Percentiles rank a stretch among this genome's conserved stretches.
These are phyloP conservation scores for Tolypocladium sp. DNA, from an alignment of 2,329 filamentous ascomycete species.

Conservation along the genomic window DNA sequence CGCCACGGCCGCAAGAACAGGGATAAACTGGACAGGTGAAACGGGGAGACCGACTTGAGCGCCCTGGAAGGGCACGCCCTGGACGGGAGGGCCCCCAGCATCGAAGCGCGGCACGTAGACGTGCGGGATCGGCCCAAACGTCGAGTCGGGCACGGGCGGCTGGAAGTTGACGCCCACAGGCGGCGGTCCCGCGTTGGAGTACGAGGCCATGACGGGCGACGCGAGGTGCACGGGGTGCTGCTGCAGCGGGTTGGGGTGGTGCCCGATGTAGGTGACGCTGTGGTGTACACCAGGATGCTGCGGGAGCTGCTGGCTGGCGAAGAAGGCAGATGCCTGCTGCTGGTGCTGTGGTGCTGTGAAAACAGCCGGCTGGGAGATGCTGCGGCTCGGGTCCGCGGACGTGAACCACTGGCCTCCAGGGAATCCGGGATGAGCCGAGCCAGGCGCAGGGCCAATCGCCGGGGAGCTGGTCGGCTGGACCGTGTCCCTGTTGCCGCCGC, in stretches of 20 bases:
- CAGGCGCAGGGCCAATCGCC: slow-evolving; percentile 12
- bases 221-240: slow-evolving; percentile 9
- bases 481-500: slow-evolving; percentile 1
- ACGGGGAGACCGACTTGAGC: slow-evolving; percentile 21
- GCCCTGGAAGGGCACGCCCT: slow-evolving; percentile 13
- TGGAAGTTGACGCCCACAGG: slow-evolving; percentile 42
- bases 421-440: slow-evolving; percentile 8
- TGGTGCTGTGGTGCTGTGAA: not conserved
- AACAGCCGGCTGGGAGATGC: slow-evolving; percentile 2
- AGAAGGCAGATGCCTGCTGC: slow-evolving; percentile 5
- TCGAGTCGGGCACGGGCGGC: slow-evolving; percentile 49
- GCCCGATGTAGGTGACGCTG: slow-evolving; percentile 16
- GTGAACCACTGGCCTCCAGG: slow-evolving; percentile 21
- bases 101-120: slow-evolving; percentile 47
- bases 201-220: slow-evolving; percentile 26
- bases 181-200: slow-evolving; percentile 32
- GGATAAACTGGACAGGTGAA: slow-evolving; percentile 1
- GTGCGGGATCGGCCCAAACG: slow-evolving; percentile 44
- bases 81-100: slow-evolving; percentile 5
- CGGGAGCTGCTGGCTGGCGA: not conserved
- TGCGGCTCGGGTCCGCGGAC: slow-evolving; percentile 23
- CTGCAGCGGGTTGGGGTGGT: slow-evolving; percentile 8
- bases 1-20: not conserved
- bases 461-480: slow-evolving; percentile 17
- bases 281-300: slow-evolving; percentile 2